Base-by-base conservation (phyloP, 495 filamentous ascomycete genomes). In the Extremus antarcticus region DNA sequence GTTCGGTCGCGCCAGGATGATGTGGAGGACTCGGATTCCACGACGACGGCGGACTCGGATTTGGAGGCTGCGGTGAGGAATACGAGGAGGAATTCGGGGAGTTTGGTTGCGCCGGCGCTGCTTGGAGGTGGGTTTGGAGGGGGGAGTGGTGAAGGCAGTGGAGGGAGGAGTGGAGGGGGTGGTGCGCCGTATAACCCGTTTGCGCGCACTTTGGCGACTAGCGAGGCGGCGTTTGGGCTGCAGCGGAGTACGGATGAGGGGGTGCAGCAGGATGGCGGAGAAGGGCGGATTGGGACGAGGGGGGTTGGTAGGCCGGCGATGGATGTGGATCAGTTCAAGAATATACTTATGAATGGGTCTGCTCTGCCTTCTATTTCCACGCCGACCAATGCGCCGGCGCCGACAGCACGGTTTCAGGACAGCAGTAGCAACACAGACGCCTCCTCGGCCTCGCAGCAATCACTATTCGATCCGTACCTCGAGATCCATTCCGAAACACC, bases 371-470 rank as follows among this genome's bases (percentile, higher is more conserved):
- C 66, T 20, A n/a, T n/a, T n/a, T n/a, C n/a, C n/a, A n/a, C n/a
- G n/a, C n/a, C n/a, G n/a, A n/a, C n/a, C n/a, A n/a, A n/a, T n/a
- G n/a, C 29, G 19, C 15, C n/a, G 55, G 29, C 32, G 16, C 25
- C 20, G 49, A 8, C 43, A n/a, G 22, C 46, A 43, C 45, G 55
- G 35, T 38, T 55, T 3, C 56, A 61, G 29, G 66, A 66, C 41
- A 70, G 65, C 56, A 69, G 63, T 40, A 66, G 64, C 51, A 70
- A 63, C 45, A 70, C 68, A 38, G 68, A 70, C 50, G 64, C 68
- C 20, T 70, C 68, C 2, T 69, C 67, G 13, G 49, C 61, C n/a
- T 71, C 68, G 2, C 46, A 63, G 23, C 64, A 68, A 45, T 71
- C 68, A 0, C 61, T 68, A 2, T 71, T 64, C 55, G 68, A 71